Evolutionary conservation across 2,329 filamentous ascomycete species (phyloP).

Genomic region (Blastomyces parvus): DNA sequence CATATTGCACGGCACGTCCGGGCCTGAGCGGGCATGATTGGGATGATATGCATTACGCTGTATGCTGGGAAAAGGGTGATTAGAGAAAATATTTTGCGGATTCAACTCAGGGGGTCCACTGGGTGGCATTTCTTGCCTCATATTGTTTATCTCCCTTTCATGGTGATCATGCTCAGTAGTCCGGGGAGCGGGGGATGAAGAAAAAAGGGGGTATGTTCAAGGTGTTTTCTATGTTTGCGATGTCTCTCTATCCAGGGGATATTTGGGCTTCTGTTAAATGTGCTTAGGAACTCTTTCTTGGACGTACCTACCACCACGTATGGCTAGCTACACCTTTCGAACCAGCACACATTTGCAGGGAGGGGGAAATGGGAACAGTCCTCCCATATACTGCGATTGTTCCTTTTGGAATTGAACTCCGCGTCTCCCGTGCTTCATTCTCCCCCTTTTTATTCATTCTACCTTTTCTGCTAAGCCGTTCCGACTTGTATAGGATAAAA

Average conservation of each 20-base stretch:
- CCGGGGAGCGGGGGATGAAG: background rate
- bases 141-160: background rate
- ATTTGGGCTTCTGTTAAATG: background rate
- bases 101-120: no score
- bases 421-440: background rate
- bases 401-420: background rate
- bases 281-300: background rate
- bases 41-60: background rate
- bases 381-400: background rate
- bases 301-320: background rate
- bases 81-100: background rate
- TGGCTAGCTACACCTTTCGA: background rate
- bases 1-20: background rate
- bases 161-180: background rate
- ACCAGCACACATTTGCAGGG: background rate
- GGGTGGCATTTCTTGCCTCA: background rate
- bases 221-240: background rate
- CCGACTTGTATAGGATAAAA: background rate
- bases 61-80: background rate
- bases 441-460: background rate
- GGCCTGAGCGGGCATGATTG: background rate
- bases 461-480: background rate
- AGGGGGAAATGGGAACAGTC: background rate
- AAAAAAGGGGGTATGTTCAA: background rate
- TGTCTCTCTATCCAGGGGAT: background rate